A percentile compares a stretch with the other conserved stretches of the same genome.
These are phyloP conservation scores for Trichophyton benhamiae DNA, from an alignment of 2,329 filamentous ascomycete species.

Conservation along the genomic window DNA sequence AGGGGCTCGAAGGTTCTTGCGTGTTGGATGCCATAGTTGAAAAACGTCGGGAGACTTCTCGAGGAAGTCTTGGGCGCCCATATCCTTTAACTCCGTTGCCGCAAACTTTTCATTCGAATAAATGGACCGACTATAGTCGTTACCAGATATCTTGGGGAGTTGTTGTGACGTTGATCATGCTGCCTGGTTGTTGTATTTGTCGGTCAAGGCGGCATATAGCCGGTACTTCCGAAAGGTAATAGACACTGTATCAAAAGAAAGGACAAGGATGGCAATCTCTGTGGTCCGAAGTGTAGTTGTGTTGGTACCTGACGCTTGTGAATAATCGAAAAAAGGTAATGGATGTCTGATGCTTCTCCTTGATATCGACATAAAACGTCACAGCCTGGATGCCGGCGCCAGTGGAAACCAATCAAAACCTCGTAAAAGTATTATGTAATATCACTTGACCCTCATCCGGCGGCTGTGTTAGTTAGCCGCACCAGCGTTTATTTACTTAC, in stretches of 20 bases:
- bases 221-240: not conserved
- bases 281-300: not conserved
- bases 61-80: not conserved
- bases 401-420: not conserved
- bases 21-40: constrained; percentile 25
- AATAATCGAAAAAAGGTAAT: not conserved
- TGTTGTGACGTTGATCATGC: not conserved
- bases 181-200: not conserved
- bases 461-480: not conserved
- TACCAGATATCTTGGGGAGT: not conserved
- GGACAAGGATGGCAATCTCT: not conserved
- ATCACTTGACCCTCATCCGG: not conserved
- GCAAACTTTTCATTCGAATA: not conserved
- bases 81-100: not conserved
- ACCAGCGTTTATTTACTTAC: not conserved
- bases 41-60: not conserved
- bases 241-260: not conserved
- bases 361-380: not conserved
- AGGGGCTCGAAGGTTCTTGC: constrained; percentile 32
- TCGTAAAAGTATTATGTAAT: not conserved
- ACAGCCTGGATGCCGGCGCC: not conserved
- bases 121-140: not conserved
- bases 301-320: not conserved
- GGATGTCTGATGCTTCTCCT: not conserved
- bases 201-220: not conserved